These are phyloP conservation scores for Podospora didyma DNA, from an alignment of 495 filamentous ascomycete genomes.

Conservation along the genomic window DNA sequence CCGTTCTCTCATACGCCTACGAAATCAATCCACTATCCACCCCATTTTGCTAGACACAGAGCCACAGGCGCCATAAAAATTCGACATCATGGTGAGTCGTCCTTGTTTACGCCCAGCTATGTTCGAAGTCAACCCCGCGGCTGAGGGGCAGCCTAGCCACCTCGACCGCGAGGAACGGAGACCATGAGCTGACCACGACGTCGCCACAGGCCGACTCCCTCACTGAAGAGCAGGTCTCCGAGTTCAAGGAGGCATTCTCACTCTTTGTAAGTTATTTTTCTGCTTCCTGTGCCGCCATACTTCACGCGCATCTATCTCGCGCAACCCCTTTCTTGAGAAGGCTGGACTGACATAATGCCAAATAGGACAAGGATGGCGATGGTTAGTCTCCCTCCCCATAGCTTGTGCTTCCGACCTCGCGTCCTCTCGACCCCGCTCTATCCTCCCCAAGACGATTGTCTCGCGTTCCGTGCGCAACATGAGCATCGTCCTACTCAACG, in stretches of 20 bases:
- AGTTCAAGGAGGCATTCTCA: conserved; percentile 99
- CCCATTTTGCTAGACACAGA: neutral
- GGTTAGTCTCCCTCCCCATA: conserved; percentile 62
- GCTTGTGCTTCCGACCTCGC: conserved; percentile 1
- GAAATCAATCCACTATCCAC: neutral
- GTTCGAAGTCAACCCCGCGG: conserved; percentile 20
- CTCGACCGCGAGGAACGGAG: conserved; percentile 5
- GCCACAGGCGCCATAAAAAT: neutral
- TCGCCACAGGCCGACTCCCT: conserved; percentile 74
- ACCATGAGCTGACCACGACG: conserved; percentile 19
- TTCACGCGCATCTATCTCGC: neutral
- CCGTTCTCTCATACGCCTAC: neutral
- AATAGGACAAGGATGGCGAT: conserved; percentile 99
- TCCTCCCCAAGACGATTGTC: neutral
- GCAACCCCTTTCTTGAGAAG: conserved; percentile 5
- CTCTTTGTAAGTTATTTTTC: conserved; percentile 78
- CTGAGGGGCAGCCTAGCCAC: conserved; percentile 18
- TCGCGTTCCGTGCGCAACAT: neutral
- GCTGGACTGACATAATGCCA: conserved; percentile 12
- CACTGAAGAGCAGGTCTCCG: conserved; percentile 98
- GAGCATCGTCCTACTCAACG: neutral
- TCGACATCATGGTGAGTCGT: neutral
- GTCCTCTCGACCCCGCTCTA: neutral
- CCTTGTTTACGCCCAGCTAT: neutral
- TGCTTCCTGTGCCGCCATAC: neutral